Percentiles rank a stretch among this genome's conserved stretches.
Conservation (phyloP, 2,329 filamentous ascomycete species). For the Blastomyces silverae region DNA sequence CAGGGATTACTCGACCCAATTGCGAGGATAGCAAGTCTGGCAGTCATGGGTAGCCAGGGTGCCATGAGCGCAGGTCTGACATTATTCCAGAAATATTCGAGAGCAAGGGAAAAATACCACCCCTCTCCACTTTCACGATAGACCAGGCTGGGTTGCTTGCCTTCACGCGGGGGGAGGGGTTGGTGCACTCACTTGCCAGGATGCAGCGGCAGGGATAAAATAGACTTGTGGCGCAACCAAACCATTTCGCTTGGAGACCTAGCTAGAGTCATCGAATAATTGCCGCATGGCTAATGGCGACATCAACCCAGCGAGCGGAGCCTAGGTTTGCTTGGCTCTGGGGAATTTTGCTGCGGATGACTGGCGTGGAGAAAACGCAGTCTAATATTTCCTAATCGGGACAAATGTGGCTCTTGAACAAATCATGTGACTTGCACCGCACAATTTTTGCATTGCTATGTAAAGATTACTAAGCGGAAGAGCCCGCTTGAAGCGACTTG, state of each 20-base stretch:
- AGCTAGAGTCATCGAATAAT: neutral
- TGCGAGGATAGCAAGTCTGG: neutral
- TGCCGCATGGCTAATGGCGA: neutral
- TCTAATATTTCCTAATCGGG: constrained; percentile 12
- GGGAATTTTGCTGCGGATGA: neutral
- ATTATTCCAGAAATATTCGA: constrained; percentile 14
- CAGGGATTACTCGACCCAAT: constrained; percentile 2
- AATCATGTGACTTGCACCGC: neutral
- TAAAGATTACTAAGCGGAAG: neutral
- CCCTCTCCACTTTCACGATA: constrained; percentile 1
- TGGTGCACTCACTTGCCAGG: neutral
- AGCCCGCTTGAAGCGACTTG: neutral
- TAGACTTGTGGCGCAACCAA: constrained; percentile 1
- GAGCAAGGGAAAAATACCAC: constrained; percentile 4
- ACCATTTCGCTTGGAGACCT: neutral
- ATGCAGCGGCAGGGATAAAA: constrained; percentile 9
- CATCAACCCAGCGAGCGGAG: neutral
- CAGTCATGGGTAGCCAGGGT: neutral
- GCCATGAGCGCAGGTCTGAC: neutral
- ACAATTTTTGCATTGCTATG: neutral
- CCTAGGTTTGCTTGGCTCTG: neutral
- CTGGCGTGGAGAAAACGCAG: neutral
- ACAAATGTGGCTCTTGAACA: neutral
- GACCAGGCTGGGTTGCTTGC: neutral
- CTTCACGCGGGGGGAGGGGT: constrained; percentile 12